Percentiles rank a stretch among this genome's conserved stretches.
Evolutionary conservation across 208 protist genomes (phyloP).

Genomic region (Angomonas ambiguus): DNA sequence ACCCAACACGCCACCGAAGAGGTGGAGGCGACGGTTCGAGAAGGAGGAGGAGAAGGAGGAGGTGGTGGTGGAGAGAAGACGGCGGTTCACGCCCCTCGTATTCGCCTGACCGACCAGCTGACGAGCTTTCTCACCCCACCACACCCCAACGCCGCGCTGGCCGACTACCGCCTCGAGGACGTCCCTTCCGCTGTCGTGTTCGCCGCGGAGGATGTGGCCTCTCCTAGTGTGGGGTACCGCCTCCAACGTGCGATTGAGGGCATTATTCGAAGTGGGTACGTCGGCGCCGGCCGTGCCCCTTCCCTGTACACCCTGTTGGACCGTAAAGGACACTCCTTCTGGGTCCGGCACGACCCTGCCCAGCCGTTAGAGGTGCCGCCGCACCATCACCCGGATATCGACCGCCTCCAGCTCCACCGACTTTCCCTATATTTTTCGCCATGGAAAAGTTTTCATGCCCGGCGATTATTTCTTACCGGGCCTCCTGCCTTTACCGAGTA

Average conservation of each 20-base stretch:
- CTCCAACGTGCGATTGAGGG: slow-evolving; percentile 36
- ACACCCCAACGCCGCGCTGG: neutral
- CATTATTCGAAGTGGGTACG: slow-evolving; percentile 35
- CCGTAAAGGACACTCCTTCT: slow-evolving; percentile 2
- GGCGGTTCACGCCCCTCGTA: neutral
- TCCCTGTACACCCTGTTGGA: slow-evolving; percentile 6
- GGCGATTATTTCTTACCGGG: slow-evolving; percentile 58
- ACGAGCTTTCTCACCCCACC: neutral
- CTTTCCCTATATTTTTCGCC: slow-evolving; percentile 31
- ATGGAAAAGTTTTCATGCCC: slow-evolving; percentile 25
- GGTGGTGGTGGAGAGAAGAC: slow-evolving; percentile 7
- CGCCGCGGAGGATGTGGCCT: slow-evolving; percentile 16
- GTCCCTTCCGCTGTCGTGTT: slow-evolving; percentile 16
- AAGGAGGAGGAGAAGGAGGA: neutral
- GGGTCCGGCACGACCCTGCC: slow-evolving; percentile 29
- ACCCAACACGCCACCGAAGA: slow-evolving; percentile 19
- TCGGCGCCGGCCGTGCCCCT: slow-evolving; percentile 19
- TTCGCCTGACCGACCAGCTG: neutral
- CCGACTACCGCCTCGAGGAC: slow-evolving; percentile 13
- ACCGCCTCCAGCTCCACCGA: slow-evolving; percentile 33
- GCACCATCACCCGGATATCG: slow-evolving; percentile 7
- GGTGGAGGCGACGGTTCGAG: slow-evolving; percentile 17
- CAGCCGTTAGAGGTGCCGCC: slow-evolving; percentile 17
- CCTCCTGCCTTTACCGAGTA: slow-evolving; percentile 48
- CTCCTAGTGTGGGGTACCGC: slow-evolving; percentile 17